These are phyloP conservation scores for Oenanthe javanica DNA, from an alignment of 140 eudicot species.

Conservation along the genomic window DNA sequence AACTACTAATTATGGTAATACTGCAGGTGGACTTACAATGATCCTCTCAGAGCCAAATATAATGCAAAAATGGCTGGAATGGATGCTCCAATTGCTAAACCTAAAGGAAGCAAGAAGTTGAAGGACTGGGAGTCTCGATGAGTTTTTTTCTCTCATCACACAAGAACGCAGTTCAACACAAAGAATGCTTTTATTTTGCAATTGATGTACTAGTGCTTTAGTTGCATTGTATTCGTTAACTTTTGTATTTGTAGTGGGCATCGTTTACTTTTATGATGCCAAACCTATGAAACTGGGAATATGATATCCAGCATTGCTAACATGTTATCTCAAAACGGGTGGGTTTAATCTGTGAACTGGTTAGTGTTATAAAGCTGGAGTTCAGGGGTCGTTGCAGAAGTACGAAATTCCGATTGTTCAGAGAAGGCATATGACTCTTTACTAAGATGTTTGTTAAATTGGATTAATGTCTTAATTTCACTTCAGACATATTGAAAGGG, in stretches of 20 bases:
- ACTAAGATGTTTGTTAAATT: too few relatives aligned
- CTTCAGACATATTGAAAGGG: too few relatives aligned
- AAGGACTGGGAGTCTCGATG: constrained; percentile 68
- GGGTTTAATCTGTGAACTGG: too few relatives aligned
- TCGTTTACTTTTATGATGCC: not conserved
- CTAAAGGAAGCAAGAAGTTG: constrained; percentile 69
- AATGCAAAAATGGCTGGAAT: constrained; percentile 88
- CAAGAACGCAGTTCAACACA: not conserved
- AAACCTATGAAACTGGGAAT: too few relatives aligned
- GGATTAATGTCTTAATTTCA: too few relatives aligned
- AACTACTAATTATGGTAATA: not conserved
- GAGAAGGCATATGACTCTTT: too few relatives aligned
- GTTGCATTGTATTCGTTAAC: not conserved
- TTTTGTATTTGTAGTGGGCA: not conserved
- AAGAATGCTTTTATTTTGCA: not conserved
- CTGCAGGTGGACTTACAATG: constrained; percentile 84
- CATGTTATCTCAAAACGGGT: too few relatives aligned
- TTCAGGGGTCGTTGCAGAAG: too few relatives aligned
- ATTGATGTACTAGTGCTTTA: not conserved
- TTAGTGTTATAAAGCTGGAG: too few relatives aligned
- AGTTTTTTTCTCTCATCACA: not conserved
- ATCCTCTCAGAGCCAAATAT: constrained; percentile 75
- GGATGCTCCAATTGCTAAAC: constrained; percentile 67
- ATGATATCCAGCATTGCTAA: too few relatives aligned
- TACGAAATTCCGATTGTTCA: too few relatives aligned